These are phyloP conservation scores for Sphaceloma murrayae DNA, from an alignment of 2,329 filamentous ascomycete genomes.

Conservation along the genomic window DNA sequence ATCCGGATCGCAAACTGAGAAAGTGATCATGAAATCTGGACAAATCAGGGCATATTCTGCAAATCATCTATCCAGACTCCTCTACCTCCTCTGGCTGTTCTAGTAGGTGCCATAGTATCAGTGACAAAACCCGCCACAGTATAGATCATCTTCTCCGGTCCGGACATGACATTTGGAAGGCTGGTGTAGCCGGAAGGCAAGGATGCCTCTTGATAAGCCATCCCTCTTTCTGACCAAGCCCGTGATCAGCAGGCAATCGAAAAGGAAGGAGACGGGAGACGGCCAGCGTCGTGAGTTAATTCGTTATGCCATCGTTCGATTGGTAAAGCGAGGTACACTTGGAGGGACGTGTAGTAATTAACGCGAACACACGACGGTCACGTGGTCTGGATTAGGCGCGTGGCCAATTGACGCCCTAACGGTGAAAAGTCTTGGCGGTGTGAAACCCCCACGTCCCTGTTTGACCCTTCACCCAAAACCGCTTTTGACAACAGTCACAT, in stretches of 20 bases:
- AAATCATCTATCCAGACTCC: too few species aligned
- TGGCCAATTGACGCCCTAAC: constrained; percentile 3
- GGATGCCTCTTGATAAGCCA: too few species aligned
- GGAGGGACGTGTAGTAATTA: constrained; percentile 7
- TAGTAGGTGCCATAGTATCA: constrained; percentile 49
- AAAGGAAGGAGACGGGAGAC: not conserved
- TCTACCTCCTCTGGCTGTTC: constrained; percentile 46
- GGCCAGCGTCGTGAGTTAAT: not conserved
- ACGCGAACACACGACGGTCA: constrained; percentile 9
- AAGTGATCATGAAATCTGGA: constrained; percentile 26
- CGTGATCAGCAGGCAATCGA: not conserved
- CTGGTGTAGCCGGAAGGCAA: constrained; percentile 4
- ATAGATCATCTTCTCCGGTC: constrained; percentile 29
- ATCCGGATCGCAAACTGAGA: constrained; percentile 32
- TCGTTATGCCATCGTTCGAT: not conserved
- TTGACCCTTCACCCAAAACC: constrained; percentile 10
- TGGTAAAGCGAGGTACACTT: not conserved
- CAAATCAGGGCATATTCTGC: not conserved
- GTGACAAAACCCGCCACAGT: constrained; percentile 63
- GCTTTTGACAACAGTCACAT: constrained; percentile 12
- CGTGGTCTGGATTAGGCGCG: constrained; percentile 9
- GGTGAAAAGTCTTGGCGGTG: constrained; percentile 10
- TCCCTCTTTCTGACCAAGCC: too few species aligned
- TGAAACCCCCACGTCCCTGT: constrained; percentile 8
- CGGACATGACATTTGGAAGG: not conserved